A percentile compares a stretch with the other conserved stretches of the same genome.
Conservation (phyloP, 2,329 filamentous ascomycete species). For the Botrytis byssoidea region DNA sequence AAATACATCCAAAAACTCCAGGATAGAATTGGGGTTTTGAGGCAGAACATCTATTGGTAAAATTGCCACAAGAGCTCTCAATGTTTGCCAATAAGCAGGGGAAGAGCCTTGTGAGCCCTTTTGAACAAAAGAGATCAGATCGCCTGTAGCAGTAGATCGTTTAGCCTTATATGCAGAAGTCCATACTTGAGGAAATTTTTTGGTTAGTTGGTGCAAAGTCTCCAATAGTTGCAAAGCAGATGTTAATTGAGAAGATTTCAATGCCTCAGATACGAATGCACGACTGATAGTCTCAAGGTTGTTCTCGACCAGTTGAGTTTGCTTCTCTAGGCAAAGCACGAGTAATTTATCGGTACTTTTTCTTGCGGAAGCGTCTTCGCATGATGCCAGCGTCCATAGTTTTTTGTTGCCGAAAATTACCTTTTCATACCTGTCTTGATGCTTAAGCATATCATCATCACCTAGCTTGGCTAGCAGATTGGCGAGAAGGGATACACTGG, state of each 20-base stretch:
- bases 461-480: slow-evolving; percentile 52
- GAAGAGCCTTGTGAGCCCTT: slow-evolving; percentile 81
- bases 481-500: slow-evolving; percentile 54
- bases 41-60: slow-evolving; percentile 59
- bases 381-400: slow-evolving; percentile 66
- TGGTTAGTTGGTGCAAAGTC: slow-evolving; percentile 65
- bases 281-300: slow-evolving; percentile 53
- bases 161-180: slow-evolving; percentile 56
- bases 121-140: slow-evolving; percentile 71
- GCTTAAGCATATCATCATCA: slow-evolving; percentile 55
- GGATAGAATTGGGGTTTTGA: slow-evolving; percentile 51
- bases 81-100: slow-evolving; percentile 68
- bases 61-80: slow-evolving; percentile 59
- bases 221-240: slow-evolving; percentile 72
- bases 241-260: slow-evolving; percentile 69
- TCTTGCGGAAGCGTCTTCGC: slow-evolving; percentile 55
- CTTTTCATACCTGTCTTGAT: slow-evolving; percentile 59
- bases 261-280: slow-evolving; percentile 67
- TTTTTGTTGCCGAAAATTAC: slow-evolving; percentile 62
- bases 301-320: slow-evolving; percentile 48
- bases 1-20: slow-evolving; percentile 64
- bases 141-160: slow-evolving; percentile 52
- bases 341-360: slow-evolving; percentile 54
- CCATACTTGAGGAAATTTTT: slow-evolving; percentile 69
- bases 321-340: slow-evolving; percentile 48